Percentiles rank a stretch among this genome's conserved stretches.
Evolutionary conservation across 345 rosid species (phyloP).

Genomic region (Pseudoturritis turrita): DNA sequence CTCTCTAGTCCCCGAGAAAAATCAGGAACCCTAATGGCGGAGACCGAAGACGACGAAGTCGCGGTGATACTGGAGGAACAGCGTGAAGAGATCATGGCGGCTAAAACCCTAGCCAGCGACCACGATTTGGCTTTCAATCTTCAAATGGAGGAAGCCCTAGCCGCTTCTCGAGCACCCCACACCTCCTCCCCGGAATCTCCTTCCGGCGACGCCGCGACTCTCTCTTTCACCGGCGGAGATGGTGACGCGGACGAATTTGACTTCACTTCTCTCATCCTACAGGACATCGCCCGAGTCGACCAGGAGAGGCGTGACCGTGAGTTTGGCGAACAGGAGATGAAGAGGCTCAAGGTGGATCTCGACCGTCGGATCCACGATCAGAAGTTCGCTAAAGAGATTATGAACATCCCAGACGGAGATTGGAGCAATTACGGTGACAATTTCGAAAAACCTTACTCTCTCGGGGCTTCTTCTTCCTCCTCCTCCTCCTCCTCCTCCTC

Average conservation of each 20-base stretch:
- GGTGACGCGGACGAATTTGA: slow-evolving; percentile 15
- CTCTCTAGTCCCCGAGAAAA: neutral
- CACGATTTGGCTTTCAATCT: slow-evolving; percentile 55
- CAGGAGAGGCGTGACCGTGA: slow-evolving; percentile 48
- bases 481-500: neutral
- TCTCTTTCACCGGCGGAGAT: neutral
- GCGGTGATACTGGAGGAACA: slow-evolving; percentile 34
- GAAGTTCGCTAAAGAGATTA: slow-evolving; percentile 47
- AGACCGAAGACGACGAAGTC: slow-evolving; percentile 23
- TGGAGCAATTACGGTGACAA: slow-evolving; percentile 52
- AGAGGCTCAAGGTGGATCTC: slow-evolving; percentile 39
- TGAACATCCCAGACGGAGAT: slow-evolving; percentile 43
- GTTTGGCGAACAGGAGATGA: slow-evolving; percentile 30
- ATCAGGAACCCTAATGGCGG: neutral
- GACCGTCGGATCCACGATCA: slow-evolving; percentile 64
- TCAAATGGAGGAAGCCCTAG: slow-evolving; percentile 59
- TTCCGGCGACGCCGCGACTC: neutral
- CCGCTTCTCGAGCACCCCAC: slow-evolving; percentile 38
- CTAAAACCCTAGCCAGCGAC: slow-evolving; percentile 43
- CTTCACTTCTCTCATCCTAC: slow-evolving; percentile 32
- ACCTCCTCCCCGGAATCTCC: slow-evolving; percentile 3
- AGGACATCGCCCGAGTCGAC: slow-evolving; percentile 42
- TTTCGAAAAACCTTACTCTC: slow-evolving; percentile 45
- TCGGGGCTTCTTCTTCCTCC: slow-evolving; percentile 16
- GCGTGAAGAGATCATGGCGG: slow-evolving; percentile 42